Evolutionary conservation across 176 grass and related monocot genomes (phyloP).

Genomic region (Tillandsia fasciculata): DNA sequence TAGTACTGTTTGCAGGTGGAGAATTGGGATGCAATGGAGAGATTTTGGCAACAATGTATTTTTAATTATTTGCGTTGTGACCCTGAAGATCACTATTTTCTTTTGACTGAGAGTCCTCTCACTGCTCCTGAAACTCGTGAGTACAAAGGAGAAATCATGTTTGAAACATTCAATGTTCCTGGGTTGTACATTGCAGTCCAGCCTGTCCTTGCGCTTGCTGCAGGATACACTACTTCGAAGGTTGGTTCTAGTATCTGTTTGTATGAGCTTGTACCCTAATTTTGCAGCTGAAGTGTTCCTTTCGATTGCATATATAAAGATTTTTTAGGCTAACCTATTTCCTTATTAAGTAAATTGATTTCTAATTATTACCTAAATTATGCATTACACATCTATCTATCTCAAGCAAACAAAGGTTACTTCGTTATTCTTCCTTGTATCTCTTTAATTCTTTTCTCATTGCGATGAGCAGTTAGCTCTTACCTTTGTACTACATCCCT

Average conservation of each 20-base stretch:
- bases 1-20: slow-evolving; percentile 46
- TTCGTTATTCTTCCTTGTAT: background rate
- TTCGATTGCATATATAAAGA: background rate
- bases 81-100: slow-evolving; percentile 91
- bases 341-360: background rate
- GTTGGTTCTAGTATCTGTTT: slow-evolving; percentile 28
- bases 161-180: slow-evolving; percentile 96
- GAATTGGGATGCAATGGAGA: slow-evolving; percentile 98
- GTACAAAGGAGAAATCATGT: slow-evolving; percentile 97
- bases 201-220: slow-evolving; percentile 84
- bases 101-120: slow-evolving; percentile 85
- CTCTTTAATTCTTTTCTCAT: background rate
- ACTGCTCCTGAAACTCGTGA: slow-evolving; percentile 84
- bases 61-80: slow-evolving; percentile 91
- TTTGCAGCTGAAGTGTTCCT: background rate
- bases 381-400: background rate
- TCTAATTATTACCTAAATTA: background rate
- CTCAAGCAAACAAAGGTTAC: background rate
- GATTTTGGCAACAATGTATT: slow-evolving; percentile 98
- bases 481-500: slow-evolving; percentile 25
- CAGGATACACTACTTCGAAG: slow-evolving; percentile 94
- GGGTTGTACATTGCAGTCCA: slow-evolving; percentile 88
- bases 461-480: background rate
- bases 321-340: no score
- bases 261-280: background rate